A percentile compares a stretch with the other conserved stretches of the same genome.
These are phyloP conservation scores for Vitis amurensis DNA, from an alignment of 164 flowering plant genomes.

Conservation along the genomic window DNA sequence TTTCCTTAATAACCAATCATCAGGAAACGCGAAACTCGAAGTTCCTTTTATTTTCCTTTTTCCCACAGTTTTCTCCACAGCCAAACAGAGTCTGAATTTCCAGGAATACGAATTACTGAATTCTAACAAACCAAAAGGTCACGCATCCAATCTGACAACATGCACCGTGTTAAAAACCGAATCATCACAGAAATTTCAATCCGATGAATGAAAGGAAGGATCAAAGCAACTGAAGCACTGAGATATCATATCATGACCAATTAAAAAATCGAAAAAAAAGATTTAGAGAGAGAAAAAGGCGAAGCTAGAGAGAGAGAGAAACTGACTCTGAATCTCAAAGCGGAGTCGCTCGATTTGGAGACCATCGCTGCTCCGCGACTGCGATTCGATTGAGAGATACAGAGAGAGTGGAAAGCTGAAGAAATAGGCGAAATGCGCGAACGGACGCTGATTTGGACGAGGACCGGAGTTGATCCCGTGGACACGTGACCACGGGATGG, in stretches of 20 bases:
- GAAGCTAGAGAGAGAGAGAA: not conserved
- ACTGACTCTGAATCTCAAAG: slow-evolving; percentile 23
- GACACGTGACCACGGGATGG: not conserved
- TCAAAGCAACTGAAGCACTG: not conserved
- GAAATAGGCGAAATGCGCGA: not conserved
- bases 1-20: no score
- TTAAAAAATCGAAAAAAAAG: not conserved
- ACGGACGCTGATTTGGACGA: not conserved
- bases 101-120: not conserved
- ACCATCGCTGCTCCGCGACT: slow-evolving; percentile 23
- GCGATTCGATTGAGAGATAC: slow-evolving; percentile 5
- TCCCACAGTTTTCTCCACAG: not conserved
- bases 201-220: not conserved
- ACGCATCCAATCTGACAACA: not conserved
- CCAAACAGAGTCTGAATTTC: not conserved
- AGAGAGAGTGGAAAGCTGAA: slow-evolving; percentile 3
- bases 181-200: not conserved
- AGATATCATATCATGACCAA: not conserved
- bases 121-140: not conserved
- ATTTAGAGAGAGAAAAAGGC: not conserved
- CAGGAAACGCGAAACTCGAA: not conserved
- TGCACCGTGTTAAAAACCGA: not conserved
- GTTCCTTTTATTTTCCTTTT: not conserved
- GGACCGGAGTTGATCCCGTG: not conserved
- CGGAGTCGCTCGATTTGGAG: slow-evolving; percentile 29